Evolutionary conservation across 306 rosid genomes (phyloP).

Genomic region (Cicer cuneatum): DNA sequence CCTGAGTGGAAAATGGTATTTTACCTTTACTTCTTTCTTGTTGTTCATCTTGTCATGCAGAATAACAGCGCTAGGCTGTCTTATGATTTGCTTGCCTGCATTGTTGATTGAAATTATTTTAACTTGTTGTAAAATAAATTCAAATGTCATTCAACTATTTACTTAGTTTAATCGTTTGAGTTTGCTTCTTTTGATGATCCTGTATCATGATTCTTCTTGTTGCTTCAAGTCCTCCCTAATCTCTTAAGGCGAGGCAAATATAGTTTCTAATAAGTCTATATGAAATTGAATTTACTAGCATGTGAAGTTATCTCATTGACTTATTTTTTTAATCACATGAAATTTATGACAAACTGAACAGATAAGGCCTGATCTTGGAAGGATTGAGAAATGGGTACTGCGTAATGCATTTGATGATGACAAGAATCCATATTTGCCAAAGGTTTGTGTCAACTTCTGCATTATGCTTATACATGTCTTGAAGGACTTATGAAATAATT

Average conservation of each 20-base stretch:
- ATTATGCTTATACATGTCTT: constrained; percentile 19
- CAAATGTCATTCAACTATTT: constrained; percentile 5
- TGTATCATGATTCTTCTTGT: constrained; percentile 9
- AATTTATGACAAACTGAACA: constrained; percentile 48
- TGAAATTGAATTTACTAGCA: constrained; percentile 10
- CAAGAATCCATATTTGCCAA: constrained; percentile 84
- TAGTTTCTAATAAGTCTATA: not conserved
- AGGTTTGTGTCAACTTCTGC: constrained; percentile 60
- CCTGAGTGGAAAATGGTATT: constrained; percentile 96
- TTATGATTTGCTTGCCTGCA: constrained; percentile 36
- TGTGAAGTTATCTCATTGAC: constrained; percentile 34
- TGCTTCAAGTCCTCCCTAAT: not conserved
- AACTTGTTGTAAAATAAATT: constrained; percentile 17
- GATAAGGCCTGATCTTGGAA: constrained; percentile 83
- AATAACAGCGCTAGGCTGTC: constrained; percentile 13
- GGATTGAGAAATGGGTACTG: constrained; percentile 96
- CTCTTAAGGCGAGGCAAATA: constrained; percentile 23
- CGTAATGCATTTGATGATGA: constrained; percentile 97
- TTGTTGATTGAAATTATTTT: constrained; percentile 25
- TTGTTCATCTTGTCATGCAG: constrained; percentile 32
- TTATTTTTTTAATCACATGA: constrained; percentile 27
- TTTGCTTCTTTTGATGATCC: constrained; percentile 37
- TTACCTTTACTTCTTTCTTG: constrained; percentile 21
- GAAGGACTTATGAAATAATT: constrained; percentile 11
- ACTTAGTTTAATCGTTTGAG: constrained; percentile 14